These are phyloP conservation scores for Flaveria bidentis DNA, from an alignment of 129 eudicot genomes.

Conservation along the genomic window DNA sequence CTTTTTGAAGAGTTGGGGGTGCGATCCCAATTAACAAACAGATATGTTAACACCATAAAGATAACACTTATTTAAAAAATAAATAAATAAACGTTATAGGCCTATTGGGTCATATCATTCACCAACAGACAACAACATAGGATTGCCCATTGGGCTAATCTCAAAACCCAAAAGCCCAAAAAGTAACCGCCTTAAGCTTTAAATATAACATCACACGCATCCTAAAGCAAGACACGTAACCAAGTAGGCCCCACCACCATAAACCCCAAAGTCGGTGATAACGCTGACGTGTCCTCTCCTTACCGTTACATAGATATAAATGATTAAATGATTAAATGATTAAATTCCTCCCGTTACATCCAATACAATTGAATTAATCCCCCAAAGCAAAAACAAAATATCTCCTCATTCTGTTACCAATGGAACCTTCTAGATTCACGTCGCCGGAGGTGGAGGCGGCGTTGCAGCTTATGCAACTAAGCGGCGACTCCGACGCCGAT, in stretches of 20 bases:
- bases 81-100: not conserved
- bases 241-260: conserved; percentile 27
- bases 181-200: conserved; percentile 24
- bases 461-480: conserved; percentile 51
- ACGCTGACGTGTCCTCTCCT: conserved; percentile 25
- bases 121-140: not conserved
- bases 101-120: not conserved
- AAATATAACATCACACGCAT: conserved; percentile 13
- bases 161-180: not conserved
- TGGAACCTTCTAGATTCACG: conserved; percentile 30
- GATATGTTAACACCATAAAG: too few species aligned
- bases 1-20: too few species aligned
- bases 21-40: too few species aligned
- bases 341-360: not conserved
- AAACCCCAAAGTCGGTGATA: conserved; percentile 27
- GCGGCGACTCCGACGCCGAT: conserved; percentile 42
- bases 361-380: not conserved
- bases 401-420: conserved; percentile 3
- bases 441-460: conserved; percentile 50
- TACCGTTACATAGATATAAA: conserved; percentile 14
- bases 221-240: conserved; percentile 17
- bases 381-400: not conserved
- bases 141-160: not conserved
- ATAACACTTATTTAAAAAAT: too few species aligned
- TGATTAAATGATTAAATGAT: too few species aligned